Evolutionary conservation across 2,329 filamentous ascomycete genomes (phyloP).

Genomic region (Xylaria sp.): DNA sequence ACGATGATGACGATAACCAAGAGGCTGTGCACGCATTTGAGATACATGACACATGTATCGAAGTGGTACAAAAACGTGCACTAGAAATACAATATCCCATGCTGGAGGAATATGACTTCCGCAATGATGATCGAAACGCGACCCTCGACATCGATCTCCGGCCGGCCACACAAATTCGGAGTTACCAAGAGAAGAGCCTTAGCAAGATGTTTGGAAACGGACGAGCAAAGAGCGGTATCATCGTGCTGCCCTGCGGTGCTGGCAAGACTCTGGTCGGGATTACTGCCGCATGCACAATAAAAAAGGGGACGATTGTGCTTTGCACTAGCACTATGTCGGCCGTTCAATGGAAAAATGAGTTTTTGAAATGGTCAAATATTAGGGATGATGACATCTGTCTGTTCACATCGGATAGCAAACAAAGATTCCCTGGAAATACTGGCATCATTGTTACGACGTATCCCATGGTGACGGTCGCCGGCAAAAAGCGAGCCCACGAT

Average conservation of each 20-base stretch:
- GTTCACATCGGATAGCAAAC: constrained; percentile 92
- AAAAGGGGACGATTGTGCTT: constrained; percentile 92
- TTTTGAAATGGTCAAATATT: constrained; percentile 97
- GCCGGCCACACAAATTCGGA: constrained; percentile 85
- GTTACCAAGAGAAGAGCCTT: constrained; percentile 94
- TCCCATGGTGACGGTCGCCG: constrained; percentile 95
- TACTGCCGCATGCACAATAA: constrained; percentile 95
- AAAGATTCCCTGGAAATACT: constrained; percentile 80
- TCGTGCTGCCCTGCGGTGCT: constrained; percentile 93
- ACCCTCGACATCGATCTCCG: constrained; percentile 93
- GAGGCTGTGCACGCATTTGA: constrained; percentile 93
- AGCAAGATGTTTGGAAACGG: constrained; percentile 99
- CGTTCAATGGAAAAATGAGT: constrained; percentile 94
- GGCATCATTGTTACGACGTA: constrained; percentile 98
- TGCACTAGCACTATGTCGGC: constrained; percentile 98
- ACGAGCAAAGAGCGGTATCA: constrained; percentile 94
- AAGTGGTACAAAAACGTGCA: constrained; percentile 86
- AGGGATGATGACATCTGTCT: constrained; percentile 91
- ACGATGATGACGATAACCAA: constrained; percentile 84
- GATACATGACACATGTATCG: constrained; percentile 79
- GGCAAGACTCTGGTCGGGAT: constrained; percentile 99
- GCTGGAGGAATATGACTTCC: constrained; percentile 96
- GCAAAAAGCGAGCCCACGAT: constrained; percentile 80
- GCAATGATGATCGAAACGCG: constrained; percentile 85
- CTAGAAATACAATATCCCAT: constrained; percentile 84